phyloP scores from a whole-genome alignment of 2,329 filamentous ascomycete genomes.

The Tympanopsis confertula region DNA sequence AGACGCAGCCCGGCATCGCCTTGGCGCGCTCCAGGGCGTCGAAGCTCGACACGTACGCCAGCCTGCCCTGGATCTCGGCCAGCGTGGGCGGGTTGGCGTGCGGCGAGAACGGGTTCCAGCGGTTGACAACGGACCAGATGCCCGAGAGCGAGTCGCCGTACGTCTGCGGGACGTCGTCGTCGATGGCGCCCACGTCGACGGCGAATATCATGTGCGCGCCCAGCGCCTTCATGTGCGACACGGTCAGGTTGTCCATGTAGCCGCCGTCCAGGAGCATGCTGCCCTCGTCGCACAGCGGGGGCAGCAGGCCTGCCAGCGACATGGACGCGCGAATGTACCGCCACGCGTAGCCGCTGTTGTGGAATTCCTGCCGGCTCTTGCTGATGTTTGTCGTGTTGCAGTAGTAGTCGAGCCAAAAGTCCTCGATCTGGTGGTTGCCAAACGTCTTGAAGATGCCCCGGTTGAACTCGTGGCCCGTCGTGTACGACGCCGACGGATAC shows the following conservation, averaged over 20 bases:
- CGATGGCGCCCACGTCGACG: constrained; percentile 82
- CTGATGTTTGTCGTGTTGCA: constrained; percentile 99
- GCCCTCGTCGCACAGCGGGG: constrained; percentile 90
- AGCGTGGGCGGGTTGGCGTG: constrained; percentile 87
- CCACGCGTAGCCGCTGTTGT: constrained; percentile 95
- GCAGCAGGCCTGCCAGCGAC: constrained; percentile 84
- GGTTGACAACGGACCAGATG: constrained; percentile 86
- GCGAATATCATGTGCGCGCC: constrained; percentile 92
- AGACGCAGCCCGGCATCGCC: constrained; percentile 77
- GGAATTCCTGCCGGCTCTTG: constrained; percentile 81
- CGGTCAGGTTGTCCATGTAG: constrained; percentile 93
- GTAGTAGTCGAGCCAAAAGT: constrained; percentile 98
- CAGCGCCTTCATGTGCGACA: constrained; percentile 90
- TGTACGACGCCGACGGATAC: constrained; percentile 93
- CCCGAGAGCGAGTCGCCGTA: constrained; percentile 93
- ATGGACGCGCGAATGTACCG: constrained; percentile 92
- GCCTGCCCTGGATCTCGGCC: constrained; percentile 84
- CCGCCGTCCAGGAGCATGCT: constrained; percentile 94
- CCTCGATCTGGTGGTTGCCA: constrained; percentile 91
- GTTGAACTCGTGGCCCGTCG: constrained; percentile 97
- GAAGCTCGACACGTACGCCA: constrained; percentile 90
- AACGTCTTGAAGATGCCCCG: constrained; percentile 98
- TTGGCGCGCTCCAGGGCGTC: constrained; percentile 92
- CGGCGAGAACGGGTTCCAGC: constrained; percentile 90
- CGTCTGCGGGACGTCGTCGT: constrained; percentile 80